Evolutionary conservation across 148 eudicot genomes (phyloP), one percentile per base, ranked within the genome.

Genomic region (Simmondsia chinensis): DNA sequence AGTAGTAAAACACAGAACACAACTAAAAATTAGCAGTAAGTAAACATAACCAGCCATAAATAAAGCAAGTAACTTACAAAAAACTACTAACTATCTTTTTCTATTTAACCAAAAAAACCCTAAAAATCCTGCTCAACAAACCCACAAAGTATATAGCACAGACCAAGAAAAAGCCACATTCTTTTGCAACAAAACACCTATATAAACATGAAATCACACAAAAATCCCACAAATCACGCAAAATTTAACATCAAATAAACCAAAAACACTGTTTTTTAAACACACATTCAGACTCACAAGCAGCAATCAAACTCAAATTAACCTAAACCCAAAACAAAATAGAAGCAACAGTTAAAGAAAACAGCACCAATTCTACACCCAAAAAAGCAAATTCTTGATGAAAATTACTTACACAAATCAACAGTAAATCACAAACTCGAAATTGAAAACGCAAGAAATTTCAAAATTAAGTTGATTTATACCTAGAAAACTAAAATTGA

Each of bases 11-110:
- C 38, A 57, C 57, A 62, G 41, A 69, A 35, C 41, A 48, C 35
- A 69, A 43, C 47, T 36, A 52, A 4, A 50, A 58, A n/a, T 63
- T 19, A 69, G 73, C 65, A 57, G 52, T 37, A 12, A 37, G 40
- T 34, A 12, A 42, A 57, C 62, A 53, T 50, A 46, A 14, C 10
- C 20, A 47, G 6, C 9, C 14, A 25, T 2, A 36, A 13, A n/a
- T 13, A 36, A 13, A 13, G 21, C 31, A 38, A 46, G n/a, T 7
- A 31, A 33, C 18, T 33, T 22, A 13, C 47, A 9, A 16, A 15
- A 25, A 7, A 10, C n/a, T 11, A 20, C 9, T 1, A 48, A 12
- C 34, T 43, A 28, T 19, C 33, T 20, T 20, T 36, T 45, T 62
- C 51, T 56, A 29, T 29, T 43, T 19, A 23, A 48, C 41, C 23